Percentiles rank a stretch among this genome's conserved stretches.
These are phyloP conservation scores for Westerdykella ornata DNA, from an alignment of 2,329 filamentous ascomycete species.

Conservation along the genomic window DNA sequence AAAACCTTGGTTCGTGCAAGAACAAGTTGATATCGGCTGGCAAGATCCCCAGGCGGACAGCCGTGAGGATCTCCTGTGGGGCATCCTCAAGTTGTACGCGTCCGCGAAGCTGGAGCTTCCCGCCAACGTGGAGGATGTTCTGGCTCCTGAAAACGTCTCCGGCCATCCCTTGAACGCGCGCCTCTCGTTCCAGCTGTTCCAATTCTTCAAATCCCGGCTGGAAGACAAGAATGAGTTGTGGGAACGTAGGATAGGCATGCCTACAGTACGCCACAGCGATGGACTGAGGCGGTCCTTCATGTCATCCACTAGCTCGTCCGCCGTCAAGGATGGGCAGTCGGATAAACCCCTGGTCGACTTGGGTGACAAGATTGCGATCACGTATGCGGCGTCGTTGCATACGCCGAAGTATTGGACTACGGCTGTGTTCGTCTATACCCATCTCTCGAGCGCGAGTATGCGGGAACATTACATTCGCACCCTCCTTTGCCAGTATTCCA, in stretches of 20 bases:
- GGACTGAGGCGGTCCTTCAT: conserved; percentile 20
- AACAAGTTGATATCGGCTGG: conserved; percentile 54
- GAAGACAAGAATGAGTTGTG: conserved; percentile 20
- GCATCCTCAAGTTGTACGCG: conserved; percentile 74
- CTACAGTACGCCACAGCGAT: conserved; percentile 17
- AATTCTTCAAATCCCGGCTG: conserved; percentile 39
- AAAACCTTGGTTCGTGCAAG: conserved; percentile 62
- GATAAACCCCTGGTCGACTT: conserved; percentile 53
- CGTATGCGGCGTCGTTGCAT: conserved; percentile 33
- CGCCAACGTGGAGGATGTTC: conserved; percentile 57
- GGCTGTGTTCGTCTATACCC: conserved; percentile 69
- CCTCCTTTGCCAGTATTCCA: conserved; percentile 54
- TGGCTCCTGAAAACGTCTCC: conserved; percentile 71
- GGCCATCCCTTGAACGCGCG: conserved; percentile 68
- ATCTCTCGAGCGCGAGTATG: conserved; percentile 58
- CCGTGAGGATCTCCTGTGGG: conserved; percentile 77
- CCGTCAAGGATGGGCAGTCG: conserved; percentile 46
- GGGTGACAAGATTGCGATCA: conserved; percentile 51
- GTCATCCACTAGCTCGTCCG: conserved; percentile 23
- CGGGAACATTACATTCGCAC: conserved; percentile 68
- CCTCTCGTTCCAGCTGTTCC: conserved; percentile 78
- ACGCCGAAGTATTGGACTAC: conserved; percentile 32
- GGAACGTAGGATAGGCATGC: conserved; percentile 29
- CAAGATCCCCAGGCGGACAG: conserved; percentile 52
- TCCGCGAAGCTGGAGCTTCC: conserved; percentile 42